Evolutionary conservation across 169 alveolate genomes (phyloP).

Genomic region (Cryptosporidium canis): DNA sequence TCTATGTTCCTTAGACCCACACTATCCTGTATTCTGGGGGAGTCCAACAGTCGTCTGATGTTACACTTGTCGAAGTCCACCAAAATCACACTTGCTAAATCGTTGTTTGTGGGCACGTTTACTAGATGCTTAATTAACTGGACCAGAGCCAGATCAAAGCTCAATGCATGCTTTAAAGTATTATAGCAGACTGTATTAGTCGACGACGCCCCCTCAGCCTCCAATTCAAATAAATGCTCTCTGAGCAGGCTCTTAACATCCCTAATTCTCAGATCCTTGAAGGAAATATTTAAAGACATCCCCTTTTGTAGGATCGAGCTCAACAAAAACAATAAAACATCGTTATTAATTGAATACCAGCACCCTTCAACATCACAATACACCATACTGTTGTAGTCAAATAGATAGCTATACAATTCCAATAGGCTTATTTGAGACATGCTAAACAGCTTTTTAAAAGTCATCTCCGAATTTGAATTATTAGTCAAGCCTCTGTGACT

Average conservation of each 20-base stretch:
- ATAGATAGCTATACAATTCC: conserved; percentile 24
- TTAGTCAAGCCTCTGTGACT: not conserved
- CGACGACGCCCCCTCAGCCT: not conserved
- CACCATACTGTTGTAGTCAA: conserved; percentile 32
- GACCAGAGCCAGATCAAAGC: conserved; percentile 12
- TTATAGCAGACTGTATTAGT: not conserved
- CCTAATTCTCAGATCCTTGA: not conserved
- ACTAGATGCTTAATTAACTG: conserved; percentile 35
- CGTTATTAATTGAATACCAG: conserved; percentile 46
- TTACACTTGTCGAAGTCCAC: not conserved
- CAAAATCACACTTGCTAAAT: not conserved
- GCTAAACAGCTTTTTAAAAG: conserved; percentile 10
- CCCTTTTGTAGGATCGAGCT: conserved; percentile 19
- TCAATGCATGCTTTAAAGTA: conserved; percentile 52
- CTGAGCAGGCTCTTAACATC: not conserved
- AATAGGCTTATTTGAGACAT: conserved; percentile 13
- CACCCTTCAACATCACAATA: conserved; percentile 32
- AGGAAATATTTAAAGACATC: conserved; percentile 4
- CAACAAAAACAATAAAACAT: not conserved
- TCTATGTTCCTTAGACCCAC: not conserved
- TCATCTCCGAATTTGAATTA: not conserved
- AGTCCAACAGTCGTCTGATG: not conserved
- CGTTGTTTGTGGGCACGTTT: not conserved
- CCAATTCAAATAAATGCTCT: not conserved
- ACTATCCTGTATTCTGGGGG: not conserved